phyloP scores from a whole-genome alignment of 257 asterid species.

The Avicennia marina region DNA sequence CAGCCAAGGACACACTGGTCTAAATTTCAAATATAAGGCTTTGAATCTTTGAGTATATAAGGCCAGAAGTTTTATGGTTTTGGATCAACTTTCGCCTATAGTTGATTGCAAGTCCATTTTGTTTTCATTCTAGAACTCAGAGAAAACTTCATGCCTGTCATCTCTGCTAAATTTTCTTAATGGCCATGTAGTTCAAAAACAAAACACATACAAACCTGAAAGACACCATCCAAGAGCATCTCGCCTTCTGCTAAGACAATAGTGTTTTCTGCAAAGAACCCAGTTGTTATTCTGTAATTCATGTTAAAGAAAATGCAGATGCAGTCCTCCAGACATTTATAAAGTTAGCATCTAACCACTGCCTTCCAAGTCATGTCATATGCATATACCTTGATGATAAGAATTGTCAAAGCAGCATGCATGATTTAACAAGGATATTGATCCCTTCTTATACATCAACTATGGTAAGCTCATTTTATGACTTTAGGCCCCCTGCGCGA shows the following conservation, averaged over 20 bases:
- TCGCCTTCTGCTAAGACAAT: constrained; percentile 95
- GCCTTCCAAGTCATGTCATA: background rate
- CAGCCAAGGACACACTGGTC: too few species aligned
- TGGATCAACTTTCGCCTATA: too few species aligned
- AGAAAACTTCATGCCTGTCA: too few species aligned
- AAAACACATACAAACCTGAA: constrained; percentile 53
- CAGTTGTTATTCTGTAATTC: constrained; percentile 80
- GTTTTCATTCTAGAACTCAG: too few species aligned
- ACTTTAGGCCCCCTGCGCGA: too few species aligned
- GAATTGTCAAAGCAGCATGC: constrained; percentile 1
- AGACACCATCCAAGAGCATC: constrained; percentile 78
- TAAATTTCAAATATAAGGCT: too few species aligned
- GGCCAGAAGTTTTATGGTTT: too few species aligned
- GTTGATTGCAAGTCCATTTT: too few species aligned
- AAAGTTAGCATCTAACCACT: background rate
- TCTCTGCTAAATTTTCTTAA: background rate
- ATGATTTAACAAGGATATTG: background rate
- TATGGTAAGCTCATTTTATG: background rate
- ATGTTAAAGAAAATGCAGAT: constrained; percentile 46
- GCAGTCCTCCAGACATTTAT: constrained; percentile 5
- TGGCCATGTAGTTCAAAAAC: constrained; percentile 15
- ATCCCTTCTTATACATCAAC: background rate
- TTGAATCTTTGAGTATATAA: too few species aligned
- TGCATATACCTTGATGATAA: constrained; percentile 1
- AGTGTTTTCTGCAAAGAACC: constrained; percentile 84